Percentiles rank a stretch among this genome's conserved stretches.
Conservation (phyloP, 2,329 filamentous ascomycete species). For the Fusarium pseudoanthophilum region DNA sequence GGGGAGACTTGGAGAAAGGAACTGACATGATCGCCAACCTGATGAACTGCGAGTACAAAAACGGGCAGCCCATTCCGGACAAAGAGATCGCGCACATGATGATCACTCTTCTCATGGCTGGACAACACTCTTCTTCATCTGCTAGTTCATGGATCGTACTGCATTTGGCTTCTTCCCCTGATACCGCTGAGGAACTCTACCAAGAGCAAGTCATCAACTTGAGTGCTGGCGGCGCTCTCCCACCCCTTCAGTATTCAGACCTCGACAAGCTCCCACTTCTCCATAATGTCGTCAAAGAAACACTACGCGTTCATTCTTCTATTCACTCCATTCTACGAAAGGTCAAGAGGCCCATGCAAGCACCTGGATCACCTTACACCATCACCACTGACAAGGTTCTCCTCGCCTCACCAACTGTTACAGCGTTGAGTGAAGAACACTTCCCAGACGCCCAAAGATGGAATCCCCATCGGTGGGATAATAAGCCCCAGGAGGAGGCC, state of each 20-base stretch:
- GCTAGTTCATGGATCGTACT: conserved; percentile 83
- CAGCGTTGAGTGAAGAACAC: conserved; percentile 62
- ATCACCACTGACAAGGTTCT: conserved; percentile 62
- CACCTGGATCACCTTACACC: conserved; percentile 66
- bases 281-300: conserved; percentile 75
- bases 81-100: conserved; percentile 85
- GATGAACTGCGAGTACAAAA: conserved; percentile 81
- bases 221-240: conserved; percentile 58
- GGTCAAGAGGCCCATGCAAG: conserved; percentile 72
- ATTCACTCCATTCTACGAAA: conserved; percentile 80
- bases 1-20: conserved; percentile 55
- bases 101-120: conserved; percentile 87
- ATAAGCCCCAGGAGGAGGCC: conserved; percentile 13
- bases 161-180: conserved; percentile 75
- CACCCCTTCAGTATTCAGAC: conserved; percentile 67
- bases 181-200: conserved; percentile 76
- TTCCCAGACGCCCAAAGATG: conserved; percentile 59
- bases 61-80: conserved; percentile 75
- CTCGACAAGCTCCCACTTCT: conserved; percentile 70
- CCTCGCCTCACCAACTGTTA: conserved; percentile 57
- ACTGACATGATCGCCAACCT: conserved; percentile 82
- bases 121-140: conserved; percentile 82
- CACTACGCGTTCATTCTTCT: conserved; percentile 75
- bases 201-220: conserved; percentile 70
- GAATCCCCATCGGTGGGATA: conserved; percentile 49